These are phyloP conservation scores for Alloascoidea hylecoeti DNA, from an alignment of 805 yeast species.

Conservation along the genomic window DNA sequence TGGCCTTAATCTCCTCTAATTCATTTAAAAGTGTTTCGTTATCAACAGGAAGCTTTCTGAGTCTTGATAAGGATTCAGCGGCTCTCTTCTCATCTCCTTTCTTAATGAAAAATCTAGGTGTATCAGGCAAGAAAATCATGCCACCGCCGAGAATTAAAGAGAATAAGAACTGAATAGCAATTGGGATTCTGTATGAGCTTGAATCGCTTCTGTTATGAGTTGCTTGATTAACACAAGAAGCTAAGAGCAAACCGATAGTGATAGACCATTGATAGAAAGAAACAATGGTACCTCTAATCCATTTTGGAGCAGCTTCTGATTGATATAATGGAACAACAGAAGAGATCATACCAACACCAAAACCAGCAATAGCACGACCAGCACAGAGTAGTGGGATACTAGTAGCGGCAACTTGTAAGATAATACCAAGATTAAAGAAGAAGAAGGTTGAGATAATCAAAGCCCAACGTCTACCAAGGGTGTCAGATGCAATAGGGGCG, in stretches of 20 bases:
- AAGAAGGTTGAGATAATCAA: slow-evolving; percentile 47
- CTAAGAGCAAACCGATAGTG: slow-evolving; percentile 65
- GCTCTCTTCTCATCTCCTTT: slow-evolving; percentile 56
- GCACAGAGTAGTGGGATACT: slow-evolving; percentile 39
- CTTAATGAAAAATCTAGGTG: slow-evolving; percentile 65
- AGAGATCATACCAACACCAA: slow-evolving; percentile 14
- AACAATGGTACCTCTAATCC: slow-evolving; percentile 61
- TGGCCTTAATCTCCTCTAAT: slow-evolving; percentile 30
- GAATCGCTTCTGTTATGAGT: slow-evolving; percentile 27
- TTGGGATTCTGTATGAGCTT: slow-evolving; percentile 60
- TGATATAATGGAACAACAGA: slow-evolving; percentile 55
- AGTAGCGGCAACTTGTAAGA: slow-evolving; percentile 47
- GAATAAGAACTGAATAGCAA: slow-evolving; percentile 65
- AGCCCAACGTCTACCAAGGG: slow-evolving; percentile 55
- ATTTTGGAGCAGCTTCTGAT: slow-evolving; percentile 62
- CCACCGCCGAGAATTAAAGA: slow-evolving; percentile 46
- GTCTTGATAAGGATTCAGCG: slow-evolving; percentile 44
- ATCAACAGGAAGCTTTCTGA: slow-evolving; percentile 51
- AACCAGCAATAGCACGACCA: slow-evolving; percentile 43
- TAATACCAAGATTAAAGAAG: slow-evolving; percentile 57
- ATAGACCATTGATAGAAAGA: slow-evolving; percentile 81
- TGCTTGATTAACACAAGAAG: slow-evolving; percentile 57
- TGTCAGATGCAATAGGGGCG: slow-evolving; percentile 55
- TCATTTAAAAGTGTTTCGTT: slow-evolving; percentile 30
- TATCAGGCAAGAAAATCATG: slow-evolving; percentile 63